Conservation (phyloP, 2,329 filamentous ascomycete species). For the Mycosphaerelloides madeirae region DNA sequence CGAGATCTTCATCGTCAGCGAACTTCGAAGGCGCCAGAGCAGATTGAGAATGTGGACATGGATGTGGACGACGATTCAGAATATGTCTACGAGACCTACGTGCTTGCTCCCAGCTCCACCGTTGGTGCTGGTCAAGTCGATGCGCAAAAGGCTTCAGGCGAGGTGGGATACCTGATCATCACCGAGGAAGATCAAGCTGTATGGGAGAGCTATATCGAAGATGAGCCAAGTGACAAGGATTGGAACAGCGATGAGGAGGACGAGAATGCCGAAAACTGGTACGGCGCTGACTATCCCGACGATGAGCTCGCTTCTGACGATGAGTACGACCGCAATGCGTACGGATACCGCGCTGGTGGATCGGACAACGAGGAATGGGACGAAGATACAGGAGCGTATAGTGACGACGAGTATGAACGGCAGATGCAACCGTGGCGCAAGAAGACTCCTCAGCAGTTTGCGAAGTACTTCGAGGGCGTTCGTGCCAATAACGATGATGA, state of each 20-base stretch:
- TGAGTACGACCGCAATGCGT: slow-evolving; percentile 49
- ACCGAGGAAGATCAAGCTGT: slow-evolving; percentile 49
- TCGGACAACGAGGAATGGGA: slow-evolving; percentile 41
- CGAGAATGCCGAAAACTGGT: slow-evolving; percentile 70
- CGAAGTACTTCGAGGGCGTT: slow-evolving; percentile 15
- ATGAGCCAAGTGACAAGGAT: slow-evolving; percentile 47
- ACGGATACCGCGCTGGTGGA: slow-evolving; percentile 35
- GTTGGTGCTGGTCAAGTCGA: slow-evolving; percentile 29
- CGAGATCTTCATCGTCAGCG: slow-evolving; percentile 23
- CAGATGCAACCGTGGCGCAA: slow-evolving; percentile 30
- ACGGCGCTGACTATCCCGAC: slow-evolving; percentile 74
- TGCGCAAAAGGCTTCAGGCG: slow-evolving; percentile 23
- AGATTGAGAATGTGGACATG: slow-evolving; percentile 29
- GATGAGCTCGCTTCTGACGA: slow-evolving; percentile 72
- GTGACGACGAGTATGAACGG: slow-evolving; percentile 26
- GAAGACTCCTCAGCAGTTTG: slow-evolving; percentile 22
- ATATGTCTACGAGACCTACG: slow-evolving; percentile 60
- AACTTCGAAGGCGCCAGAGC: slow-evolving; percentile 1
- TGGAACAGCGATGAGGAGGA: slow-evolving; percentile 60
- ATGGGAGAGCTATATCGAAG: slow-evolving; percentile 55
- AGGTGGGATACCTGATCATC: slow-evolving; percentile 47
- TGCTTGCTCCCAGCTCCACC: slow-evolving; percentile 39
- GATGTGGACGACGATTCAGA: slow-evolving; percentile 47
- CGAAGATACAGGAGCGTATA: slow-evolving; percentile 27
- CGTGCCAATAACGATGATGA: no score